phyloP scores from a whole-genome alignment of 371 early-diverging fungal genomes.

The Mortierella sp. region DNA sequence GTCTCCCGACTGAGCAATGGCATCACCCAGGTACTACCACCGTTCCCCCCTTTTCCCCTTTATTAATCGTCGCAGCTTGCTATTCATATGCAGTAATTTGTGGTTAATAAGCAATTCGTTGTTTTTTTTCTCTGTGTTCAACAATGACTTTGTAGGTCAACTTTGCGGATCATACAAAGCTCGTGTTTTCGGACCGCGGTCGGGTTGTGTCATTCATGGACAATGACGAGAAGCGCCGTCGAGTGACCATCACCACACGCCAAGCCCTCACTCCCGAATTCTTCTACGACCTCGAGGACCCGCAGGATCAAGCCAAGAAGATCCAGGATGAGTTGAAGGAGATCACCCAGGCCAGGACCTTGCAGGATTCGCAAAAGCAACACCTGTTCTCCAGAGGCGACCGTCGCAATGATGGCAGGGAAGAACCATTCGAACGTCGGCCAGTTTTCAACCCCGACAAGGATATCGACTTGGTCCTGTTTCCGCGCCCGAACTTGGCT shows the following conservation, averaged over 20 bases:
- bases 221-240: slow-evolving; percentile 17
- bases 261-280: slow-evolving; percentile 36
- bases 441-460: slow-evolving; percentile 14
- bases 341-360: neutral
- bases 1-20: slow-evolving; percentile 47
- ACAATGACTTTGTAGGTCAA: slow-evolving; percentile 29
- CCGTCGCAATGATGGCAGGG: neutral
- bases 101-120: neutral
- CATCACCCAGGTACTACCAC: slow-evolving; percentile 41
- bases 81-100: neutral
- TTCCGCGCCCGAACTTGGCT: slow-evolving; percentile 21
- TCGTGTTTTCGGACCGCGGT: slow-evolving; percentile 37
- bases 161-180: slow-evolving; percentile 52
- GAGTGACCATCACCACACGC: slow-evolving; percentile 40
- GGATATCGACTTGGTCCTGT: slow-evolving; percentile 22
- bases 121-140: neutral
- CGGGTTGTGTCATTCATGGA: slow-evolving; percentile 43
- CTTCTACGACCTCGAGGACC: slow-evolving; percentile 37
- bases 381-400: neutral
- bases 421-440: too few species aligned
- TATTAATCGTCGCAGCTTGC: neutral
- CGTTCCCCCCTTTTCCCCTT: too few species aligned
- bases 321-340: slow-evolving; percentile 18
- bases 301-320: slow-evolving; percentile 19
- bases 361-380: neutral